These are phyloP conservation scores for Mortierella sp. DNA, from an alignment of 371 early-diverging fungal species.

Conservation along the genomic window DNA sequence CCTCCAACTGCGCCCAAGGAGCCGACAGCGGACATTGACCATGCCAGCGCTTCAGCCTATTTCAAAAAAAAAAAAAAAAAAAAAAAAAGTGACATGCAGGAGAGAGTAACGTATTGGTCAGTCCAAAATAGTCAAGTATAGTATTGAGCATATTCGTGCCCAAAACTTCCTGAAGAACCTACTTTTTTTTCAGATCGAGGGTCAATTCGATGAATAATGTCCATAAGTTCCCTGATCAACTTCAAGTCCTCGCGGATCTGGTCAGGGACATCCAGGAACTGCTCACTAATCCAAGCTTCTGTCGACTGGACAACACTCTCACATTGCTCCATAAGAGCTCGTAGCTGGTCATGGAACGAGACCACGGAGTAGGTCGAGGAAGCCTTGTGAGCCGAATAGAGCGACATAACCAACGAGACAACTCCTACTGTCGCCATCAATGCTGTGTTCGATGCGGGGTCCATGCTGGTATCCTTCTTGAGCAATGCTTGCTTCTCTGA, in stretches of 20 bases:
- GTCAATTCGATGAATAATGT: conserved; percentile 58
- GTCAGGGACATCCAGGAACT: conserved; percentile 57
- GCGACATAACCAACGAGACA: conserved; percentile 57
- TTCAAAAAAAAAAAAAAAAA: background rate
- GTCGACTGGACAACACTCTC: conserved; percentile 58
- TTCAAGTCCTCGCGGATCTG: conserved; percentile 56
- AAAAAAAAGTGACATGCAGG: background rate
- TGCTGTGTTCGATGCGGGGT: conserved; percentile 12
- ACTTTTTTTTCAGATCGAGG: conserved; percentile 61
- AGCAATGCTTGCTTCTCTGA: conserved; percentile 16
- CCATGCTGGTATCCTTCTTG: conserved; percentile 15
- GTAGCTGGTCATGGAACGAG: conserved; percentile 61
- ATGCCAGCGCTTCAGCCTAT: conserved; percentile 52
- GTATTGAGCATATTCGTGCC: background rate
- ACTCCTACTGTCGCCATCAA: conserved; percentile 59
- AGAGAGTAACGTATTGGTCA: background rate
- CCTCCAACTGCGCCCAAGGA: conserved; percentile 62
- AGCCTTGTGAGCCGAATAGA: conserved; percentile 67
- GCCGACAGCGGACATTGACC: conserved; percentile 56
- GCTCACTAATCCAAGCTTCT: conserved; percentile 65
- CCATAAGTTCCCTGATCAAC: conserved; percentile 55
- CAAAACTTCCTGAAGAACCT: background rate
- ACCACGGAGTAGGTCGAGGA: conserved; percentile 57
- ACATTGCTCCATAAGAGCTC: conserved; percentile 57
- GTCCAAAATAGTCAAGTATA: background rate